Evolutionary conservation across 768 basidiomycete species (phyloP), one percentile per base, ranked within the genome.

Genomic region (Crepidotus variabilis): DNA sequence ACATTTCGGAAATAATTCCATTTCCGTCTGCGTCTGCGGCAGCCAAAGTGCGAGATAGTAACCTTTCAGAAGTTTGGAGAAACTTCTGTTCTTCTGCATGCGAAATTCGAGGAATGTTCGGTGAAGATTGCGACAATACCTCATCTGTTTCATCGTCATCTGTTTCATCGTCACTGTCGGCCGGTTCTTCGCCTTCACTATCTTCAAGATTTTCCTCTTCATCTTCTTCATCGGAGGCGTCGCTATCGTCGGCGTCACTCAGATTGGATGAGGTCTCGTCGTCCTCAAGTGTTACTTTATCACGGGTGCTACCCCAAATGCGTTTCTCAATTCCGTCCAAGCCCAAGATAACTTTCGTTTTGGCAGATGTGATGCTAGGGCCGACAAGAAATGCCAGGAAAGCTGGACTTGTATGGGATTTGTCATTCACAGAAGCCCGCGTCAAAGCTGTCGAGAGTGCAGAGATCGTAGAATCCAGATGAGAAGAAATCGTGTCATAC

Each of bases 401-500:
- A 92, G 69, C 62, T 86, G 83, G 1, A 75, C 82, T 8, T 75
- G 76, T 4, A 67, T 59, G 22, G 36, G 55, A 36, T 52, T 52
- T 18, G 36, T 34, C 6, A 52, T 50, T 28, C 23, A 8, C 43
- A 24, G 43, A 28, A 24, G 32, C 21, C 2, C 58, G 68, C 1
- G 87, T 85, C 18, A 89, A 71, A 0, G 90, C 85, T 0, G 84
- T 84, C 1, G 89, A 87, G 5, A 92, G 74, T 0, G 87, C 81
- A 8, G 82, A 77, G 65, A 91, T 92, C 0, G 90, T 90, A 0
- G 88, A 88, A 52, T 79, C 75, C 11, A 92, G 72, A 69, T 92
- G 90, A 1, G 87, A 91, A 0, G 83, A 72, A 18, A 92, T 78
- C 0, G 81, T 86, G 63, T 92, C 90, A 52, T 84, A 85, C 7